Evolutionary conservation across 1,284 basidiomycete species (phyloP).

Genomic region (Chiua sp.): DNA sequence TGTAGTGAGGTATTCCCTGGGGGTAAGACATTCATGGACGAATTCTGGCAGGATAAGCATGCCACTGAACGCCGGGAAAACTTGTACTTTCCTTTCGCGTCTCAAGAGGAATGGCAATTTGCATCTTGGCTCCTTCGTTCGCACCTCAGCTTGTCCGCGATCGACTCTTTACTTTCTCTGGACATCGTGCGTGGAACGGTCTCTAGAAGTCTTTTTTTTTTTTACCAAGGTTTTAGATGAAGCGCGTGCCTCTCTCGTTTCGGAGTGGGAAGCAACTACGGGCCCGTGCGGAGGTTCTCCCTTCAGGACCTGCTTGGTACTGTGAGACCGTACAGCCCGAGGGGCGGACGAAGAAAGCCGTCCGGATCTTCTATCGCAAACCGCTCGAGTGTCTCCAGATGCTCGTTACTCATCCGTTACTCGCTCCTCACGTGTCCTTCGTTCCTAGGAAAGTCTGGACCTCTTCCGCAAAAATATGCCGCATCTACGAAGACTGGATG

Average conservation of each 20-base stretch:
- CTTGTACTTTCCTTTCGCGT: not conserved
- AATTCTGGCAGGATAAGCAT: not conserved
- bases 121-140: not conserved
- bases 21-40: not conserved
- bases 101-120: not conserved
- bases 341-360: slow-evolving; percentile 1
- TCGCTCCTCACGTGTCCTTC: not conserved
- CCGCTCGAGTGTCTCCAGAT: slow-evolving; percentile 1
- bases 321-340: not conserved
- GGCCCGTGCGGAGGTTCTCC: not conserved
- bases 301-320: not conserved
- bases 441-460: slow-evolving; percentile 5
- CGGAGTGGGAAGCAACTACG: not conserved
- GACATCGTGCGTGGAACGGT: too few species aligned
- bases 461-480: not conserved
- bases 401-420: slow-evolving; percentile 5
- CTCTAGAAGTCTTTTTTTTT: too few species aligned
- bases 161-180: too few species aligned
- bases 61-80: not conserved
- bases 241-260: not conserved
- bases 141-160: too few species aligned
- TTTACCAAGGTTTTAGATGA: not conserved
- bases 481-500: slow-evolving; percentile 1
- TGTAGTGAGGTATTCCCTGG: too few species aligned
- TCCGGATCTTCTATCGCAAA: not conserved